These are phyloP conservation scores for Candida maltosa DNA, from an alignment of 805 yeast genomes.

Conservation along the genomic window DNA sequence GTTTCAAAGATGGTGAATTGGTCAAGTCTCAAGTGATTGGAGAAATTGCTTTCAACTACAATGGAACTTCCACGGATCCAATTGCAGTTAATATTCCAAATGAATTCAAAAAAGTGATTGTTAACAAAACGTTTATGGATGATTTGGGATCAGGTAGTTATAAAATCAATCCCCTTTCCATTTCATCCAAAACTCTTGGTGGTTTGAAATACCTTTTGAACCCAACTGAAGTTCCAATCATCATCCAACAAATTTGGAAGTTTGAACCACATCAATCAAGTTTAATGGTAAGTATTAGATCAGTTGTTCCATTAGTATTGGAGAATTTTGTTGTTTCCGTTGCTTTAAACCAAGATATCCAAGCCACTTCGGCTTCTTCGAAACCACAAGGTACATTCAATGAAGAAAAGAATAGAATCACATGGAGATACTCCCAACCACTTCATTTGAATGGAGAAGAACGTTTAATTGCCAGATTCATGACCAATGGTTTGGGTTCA, in stretches of 20 bases:
- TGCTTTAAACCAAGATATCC: slow-evolving; percentile 55
- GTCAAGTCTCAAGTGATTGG: slow-evolving; percentile 67
- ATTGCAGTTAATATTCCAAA: slow-evolving; percentile 39
- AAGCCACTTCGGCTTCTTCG: slow-evolving; percentile 72
- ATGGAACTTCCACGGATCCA: slow-evolving; percentile 15
- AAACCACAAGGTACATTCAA: slow-evolving; percentile 92
- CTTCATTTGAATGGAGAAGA: slow-evolving; percentile 48
- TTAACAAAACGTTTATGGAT: slow-evolving; percentile 35
- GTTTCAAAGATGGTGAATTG: slow-evolving; percentile 64
- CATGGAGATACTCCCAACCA: slow-evolving; percentile 66
- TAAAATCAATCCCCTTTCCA: slow-evolving; percentile 44
- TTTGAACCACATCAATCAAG: slow-evolving; percentile 83
- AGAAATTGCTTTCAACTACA: slow-evolving; percentile 78
- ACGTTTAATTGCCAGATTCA: slow-evolving; percentile 79
- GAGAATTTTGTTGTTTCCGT: slow-evolving; percentile 63
- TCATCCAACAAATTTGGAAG: slow-evolving; percentile 84
- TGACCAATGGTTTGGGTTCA: slow-evolving; percentile 67
- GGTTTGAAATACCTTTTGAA: slow-evolving; percentile 73
- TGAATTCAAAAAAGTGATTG: slow-evolving; percentile 49
- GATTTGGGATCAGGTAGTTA: slow-evolving; percentile 30
- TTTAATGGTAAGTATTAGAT: slow-evolving; percentile 63
- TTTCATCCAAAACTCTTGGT: slow-evolving; percentile 66
- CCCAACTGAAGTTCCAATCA: slow-evolving; percentile 53
- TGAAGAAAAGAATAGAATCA: slow-evolving; percentile 78
- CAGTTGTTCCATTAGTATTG: slow-evolving; percentile 37